Evolutionary conservation across 2,329 filamentous ascomycete species (phyloP).

Genomic region (Aureobasidium namibiae): DNA sequence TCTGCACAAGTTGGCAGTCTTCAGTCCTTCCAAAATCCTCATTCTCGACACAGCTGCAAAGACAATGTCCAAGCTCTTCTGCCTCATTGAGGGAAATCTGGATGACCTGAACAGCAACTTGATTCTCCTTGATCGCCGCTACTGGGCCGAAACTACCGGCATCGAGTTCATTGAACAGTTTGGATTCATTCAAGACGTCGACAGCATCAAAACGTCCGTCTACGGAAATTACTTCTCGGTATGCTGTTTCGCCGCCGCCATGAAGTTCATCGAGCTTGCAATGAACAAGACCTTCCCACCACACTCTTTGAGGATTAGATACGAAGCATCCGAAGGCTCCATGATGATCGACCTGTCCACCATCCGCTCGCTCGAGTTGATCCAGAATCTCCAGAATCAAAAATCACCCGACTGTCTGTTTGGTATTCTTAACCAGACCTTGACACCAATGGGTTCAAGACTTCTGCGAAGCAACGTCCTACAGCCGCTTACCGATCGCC

Average conservation of each 20-base stretch:
- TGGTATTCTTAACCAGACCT: conserved; percentile 74
- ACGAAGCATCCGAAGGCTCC: conserved; percentile 78
- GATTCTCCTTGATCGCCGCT: conserved; percentile 61
- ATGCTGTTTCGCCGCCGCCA: conserved; percentile 72
- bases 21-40: conserved; percentile 70
- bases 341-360: conserved; percentile 95
- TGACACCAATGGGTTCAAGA: conserved; percentile 81
- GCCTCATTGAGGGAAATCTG: conserved; percentile 65
- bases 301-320: conserved; percentile 79
- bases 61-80: conserved; percentile 63
- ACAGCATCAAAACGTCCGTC: conserved; percentile 70
- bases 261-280: conserved; percentile 71
- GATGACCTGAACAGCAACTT: conserved; percentile 49
- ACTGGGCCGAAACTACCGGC: conserved; percentile 74
- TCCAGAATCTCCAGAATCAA: conserved; percentile 72
- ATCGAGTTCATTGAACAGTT: conserved; percentile 69
- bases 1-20: conserved; percentile 75
- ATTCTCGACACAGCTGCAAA: conserved; percentile 66
- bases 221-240: conserved; percentile 80
- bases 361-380: conserved; percentile 76
- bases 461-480: conserved; percentile 78
- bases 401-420: conserved; percentile 79
- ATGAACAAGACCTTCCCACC: conserved; percentile 60
- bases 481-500: conserved; percentile 70
- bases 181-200: conserved; percentile 72